Base-by-base conservation (phyloP, 768 basidiomycete species). In the Xerocomellus dryophilus region DNA sequence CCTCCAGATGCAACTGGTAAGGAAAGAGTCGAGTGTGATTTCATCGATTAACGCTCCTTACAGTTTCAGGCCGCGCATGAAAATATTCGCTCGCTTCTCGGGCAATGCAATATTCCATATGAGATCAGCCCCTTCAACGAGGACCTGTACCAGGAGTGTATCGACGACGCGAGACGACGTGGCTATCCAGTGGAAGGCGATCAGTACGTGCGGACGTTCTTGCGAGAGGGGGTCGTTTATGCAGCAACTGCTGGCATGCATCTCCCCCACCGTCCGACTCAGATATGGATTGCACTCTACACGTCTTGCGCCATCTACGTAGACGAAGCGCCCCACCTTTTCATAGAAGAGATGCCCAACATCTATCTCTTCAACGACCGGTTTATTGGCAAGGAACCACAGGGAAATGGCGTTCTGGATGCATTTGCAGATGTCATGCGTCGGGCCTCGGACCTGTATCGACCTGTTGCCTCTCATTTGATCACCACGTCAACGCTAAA, bases 401-500 rank as follows among this genome's bases (percentile, higher is more conserved):
- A 78, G 29, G 64, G 39, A 1, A 64, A 71, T 42, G 52, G 54
- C 0, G 60, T 71, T 9, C 58, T 78, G 20, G 71, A 74, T 42
- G 63, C 64, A 4, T 59, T 78, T 42, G 74, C 69, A 10, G 60
- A 64, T 18, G 47, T 74, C 35, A 43, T 78, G 15, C 60, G 59
- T 20, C 66, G 69, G 20, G 59, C 70, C 10, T 54, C 68, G 7
- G 53, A 59, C 3, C 53, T 71, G 44, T 78, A 62, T 47, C 58
- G 51, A 0, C 53, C 66, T 0, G 59, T 73, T 21, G 64, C 61
- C 1, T 69, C 71, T 1, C 73, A 74, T 35, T 54, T 73, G 14
- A 72, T 80, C 48, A 60, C 71, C 25, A 66, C 71, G 7, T 66
- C 72, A 9, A 72, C 70, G 0, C 40, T 77, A 42, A 73, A 72